phyloP scores from a whole-genome alignment of 2,329 filamentous ascomycete genomes.

The Fusarium nematophilum region DNA sequence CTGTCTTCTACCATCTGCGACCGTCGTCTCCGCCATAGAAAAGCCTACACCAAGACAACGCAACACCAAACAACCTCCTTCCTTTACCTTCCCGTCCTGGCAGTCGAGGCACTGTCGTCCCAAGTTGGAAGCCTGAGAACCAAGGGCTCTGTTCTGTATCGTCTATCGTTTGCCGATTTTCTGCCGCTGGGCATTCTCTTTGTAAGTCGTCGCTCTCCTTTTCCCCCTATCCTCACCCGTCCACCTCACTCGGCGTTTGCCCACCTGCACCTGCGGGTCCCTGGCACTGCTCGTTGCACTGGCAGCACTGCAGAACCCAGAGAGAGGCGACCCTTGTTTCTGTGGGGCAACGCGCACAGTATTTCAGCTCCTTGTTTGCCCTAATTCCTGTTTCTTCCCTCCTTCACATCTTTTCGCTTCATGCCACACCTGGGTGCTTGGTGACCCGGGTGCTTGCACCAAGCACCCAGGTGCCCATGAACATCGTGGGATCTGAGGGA shows the following conservation, averaged over 20 bases:
- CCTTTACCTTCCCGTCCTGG: slow-evolving; percentile 18
- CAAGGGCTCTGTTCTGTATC: slow-evolving; percentile 46
- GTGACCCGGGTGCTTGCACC: no score
- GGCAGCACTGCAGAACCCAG: neutral
- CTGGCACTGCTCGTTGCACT: neutral
- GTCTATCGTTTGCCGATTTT: slow-evolving; percentile 51
- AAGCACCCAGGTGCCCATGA: no score
- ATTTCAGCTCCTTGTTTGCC: no score
- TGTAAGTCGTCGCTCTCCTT: slow-evolving; percentile 43
- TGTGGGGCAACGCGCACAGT: neutral
- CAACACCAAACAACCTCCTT: neutral
- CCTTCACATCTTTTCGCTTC: no score
- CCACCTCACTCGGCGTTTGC: neutral
- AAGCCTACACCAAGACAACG: slow-evolving; percentile 14
- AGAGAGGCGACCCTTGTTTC: no score
- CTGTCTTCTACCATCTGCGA: slow-evolving; percentile 14
- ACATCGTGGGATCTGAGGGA: no score
- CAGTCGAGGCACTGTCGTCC: slow-evolving; percentile 14
- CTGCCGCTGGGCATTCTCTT: slow-evolving; percentile 43
- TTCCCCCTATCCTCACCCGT: neutral
- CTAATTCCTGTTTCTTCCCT: no score
- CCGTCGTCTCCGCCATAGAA: slow-evolving; percentile 14
- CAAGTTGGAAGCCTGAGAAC: slow-evolving; percentile 37
- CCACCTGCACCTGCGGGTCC: neutral
- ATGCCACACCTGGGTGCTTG: no score